These are phyloP conservation scores for Tuber brumale DNA, from an alignment of 495 filamentous ascomycete species.

Conservation along the genomic window DNA sequence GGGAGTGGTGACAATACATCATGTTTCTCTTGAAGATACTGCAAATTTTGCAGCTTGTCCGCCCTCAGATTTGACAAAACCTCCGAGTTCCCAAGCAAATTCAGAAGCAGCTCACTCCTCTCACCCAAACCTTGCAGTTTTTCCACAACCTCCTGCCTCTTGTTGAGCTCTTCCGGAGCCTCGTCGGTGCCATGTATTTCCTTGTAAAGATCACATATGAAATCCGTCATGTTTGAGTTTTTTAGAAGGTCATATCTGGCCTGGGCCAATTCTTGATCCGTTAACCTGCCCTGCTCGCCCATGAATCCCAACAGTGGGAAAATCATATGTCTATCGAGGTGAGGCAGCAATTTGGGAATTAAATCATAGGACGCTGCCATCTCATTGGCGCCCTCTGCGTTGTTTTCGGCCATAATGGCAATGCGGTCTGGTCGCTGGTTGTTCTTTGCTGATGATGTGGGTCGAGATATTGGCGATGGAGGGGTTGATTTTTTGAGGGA, in stretches of 20 bases:
- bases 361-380: slow-evolving; percentile 62
- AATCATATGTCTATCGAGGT: slow-evolving; percentile 92
- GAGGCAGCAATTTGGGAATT: slow-evolving; percentile 76
- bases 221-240: slow-evolving; percentile 96
- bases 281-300: slow-evolving; percentile 53
- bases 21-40: slow-evolving; percentile 89
- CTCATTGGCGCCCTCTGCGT: slow-evolving; percentile 50
- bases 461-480: slow-evolving; percentile 11
- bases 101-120: slow-evolving; percentile 75
- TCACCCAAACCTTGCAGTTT: slow-evolving; percentile 73
- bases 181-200: slow-evolving; percentile 74
- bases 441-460: slow-evolving; percentile 17
- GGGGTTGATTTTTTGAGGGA: slow-evolving; percentile 27
- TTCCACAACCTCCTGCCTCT: slow-evolving; percentile 79
- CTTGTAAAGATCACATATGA: slow-evolving; percentile 79
- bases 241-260: slow-evolving; percentile 88
- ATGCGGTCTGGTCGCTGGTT: slow-evolving; percentile 46
- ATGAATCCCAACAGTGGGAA: slow-evolving; percentile 88
- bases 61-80: slow-evolving; percentile 80
- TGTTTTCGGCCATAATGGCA: slow-evolving; percentile 59
- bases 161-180: slow-evolving; percentile 73
- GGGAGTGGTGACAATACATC: slow-evolving; percentile 50
- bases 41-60: slow-evolving; percentile 96
- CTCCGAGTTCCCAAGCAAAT: slow-evolving; percentile 74
- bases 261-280: slow-evolving; percentile 62